Evolutionary conservation across 2,329 filamentous ascomycete species (phyloP).

Genomic region (Coniochaeta pulveracea): DNA sequence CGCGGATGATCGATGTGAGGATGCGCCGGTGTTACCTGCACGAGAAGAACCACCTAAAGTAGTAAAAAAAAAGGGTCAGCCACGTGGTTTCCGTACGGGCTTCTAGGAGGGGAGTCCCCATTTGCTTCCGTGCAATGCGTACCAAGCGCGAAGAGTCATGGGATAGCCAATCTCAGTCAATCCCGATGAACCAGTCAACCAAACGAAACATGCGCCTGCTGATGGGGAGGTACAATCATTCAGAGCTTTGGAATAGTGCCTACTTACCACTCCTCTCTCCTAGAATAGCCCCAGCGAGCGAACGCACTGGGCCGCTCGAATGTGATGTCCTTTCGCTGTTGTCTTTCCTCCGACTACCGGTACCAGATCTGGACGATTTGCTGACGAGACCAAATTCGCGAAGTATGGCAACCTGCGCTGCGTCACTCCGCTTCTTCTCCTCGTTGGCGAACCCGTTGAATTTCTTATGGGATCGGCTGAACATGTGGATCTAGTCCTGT

Average conservation of each 20-base stretch:
- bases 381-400: slow-evolving; percentile 24
- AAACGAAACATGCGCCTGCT: too few species aligned
- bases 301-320: slow-evolving; percentile 13
- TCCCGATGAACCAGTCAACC: neutral
- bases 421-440: slow-evolving; percentile 19
- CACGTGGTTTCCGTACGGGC: too few species aligned
- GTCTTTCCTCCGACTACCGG: slow-evolving; percentile 16
- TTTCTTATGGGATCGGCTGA: slow-evolving; percentile 31
- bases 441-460: slow-evolving; percentile 24
- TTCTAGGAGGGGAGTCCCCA: too few species aligned
- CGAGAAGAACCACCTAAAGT: too few species aligned
- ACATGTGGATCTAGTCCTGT: slow-evolving; percentile 25
- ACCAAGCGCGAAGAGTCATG: too few species aligned
- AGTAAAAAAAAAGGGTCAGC: too few species aligned
- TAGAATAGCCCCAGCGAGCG: slow-evolving; percentile 14
- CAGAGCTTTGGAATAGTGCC: too few species aligned
- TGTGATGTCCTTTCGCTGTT: slow-evolving; percentile 13
- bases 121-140: too few species aligned
- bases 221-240: too few species aligned
- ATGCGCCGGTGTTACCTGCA: too few species aligned
- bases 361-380: slow-evolving; percentile 12
- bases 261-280: slow-evolving; percentile 26
- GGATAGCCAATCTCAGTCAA: neutral
- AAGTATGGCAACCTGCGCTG: slow-evolving; percentile 22
- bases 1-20: slow-evolving; percentile 26